Percentiles rank a stretch among this genome's conserved stretches.
Conservation (phyloP, 257 asterid genomes). For the Paraleonurus japonicus region DNA sequence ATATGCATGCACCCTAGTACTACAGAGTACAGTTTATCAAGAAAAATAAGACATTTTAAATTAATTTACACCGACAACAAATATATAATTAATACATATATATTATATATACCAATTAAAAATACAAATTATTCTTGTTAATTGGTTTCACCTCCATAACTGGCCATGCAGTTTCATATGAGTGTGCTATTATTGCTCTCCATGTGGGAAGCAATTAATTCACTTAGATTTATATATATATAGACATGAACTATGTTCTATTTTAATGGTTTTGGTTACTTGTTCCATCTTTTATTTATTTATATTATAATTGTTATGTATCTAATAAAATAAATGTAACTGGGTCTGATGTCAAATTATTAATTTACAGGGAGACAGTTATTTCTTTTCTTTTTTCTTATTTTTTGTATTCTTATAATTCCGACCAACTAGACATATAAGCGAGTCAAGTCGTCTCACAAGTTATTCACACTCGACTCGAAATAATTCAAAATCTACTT, state of each 20-base stretch:
- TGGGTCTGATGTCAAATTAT: not conserved
- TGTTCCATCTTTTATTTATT: not conserved
- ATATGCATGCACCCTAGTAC: not conserved
- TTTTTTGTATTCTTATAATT: no score
- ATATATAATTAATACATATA: not conserved
- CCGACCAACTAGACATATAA: not conserved
- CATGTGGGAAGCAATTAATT: slow-evolving; percentile 43
- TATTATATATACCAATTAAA: not conserved
- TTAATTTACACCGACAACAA: slow-evolving; percentile 15
- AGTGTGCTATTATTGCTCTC: slow-evolving; percentile 23
- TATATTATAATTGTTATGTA: not conserved
- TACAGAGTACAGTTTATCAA: not conserved
- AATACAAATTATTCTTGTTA: not conserved
- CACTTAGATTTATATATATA: not conserved
- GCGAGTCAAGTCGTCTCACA: no score
- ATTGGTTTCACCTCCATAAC: slow-evolving; percentile 5
- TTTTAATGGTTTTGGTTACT: not conserved
- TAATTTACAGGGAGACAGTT: not conserved
- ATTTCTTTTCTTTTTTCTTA: no score
- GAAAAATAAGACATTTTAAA: not conserved
- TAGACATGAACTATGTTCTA: not conserved
- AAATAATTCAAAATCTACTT: no score
- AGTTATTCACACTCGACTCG: no score
- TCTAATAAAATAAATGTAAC: not conserved
- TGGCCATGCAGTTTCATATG: slow-evolving; percentile 17